Percentiles rank a stretch among this genome's conserved stretches.
phyloP scores from a whole-genome alignment of 2,329 filamentous ascomycete genomes.

The Nakataea oryzae region DNA sequence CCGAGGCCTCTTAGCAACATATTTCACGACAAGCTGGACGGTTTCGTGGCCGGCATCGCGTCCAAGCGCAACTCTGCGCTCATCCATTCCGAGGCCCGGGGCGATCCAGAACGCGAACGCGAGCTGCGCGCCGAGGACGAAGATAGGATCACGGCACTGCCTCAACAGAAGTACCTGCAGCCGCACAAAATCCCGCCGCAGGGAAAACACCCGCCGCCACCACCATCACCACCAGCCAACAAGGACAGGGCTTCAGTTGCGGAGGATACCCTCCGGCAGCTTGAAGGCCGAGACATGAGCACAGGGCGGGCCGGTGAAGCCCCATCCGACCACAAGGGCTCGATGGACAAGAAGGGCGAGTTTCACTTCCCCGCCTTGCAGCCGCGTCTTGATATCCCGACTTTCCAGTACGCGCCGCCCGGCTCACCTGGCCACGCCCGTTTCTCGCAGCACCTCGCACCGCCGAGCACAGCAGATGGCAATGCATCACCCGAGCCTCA shows the following conservation, averaged over 20 bases:
- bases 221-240: constrained; percentile 13
- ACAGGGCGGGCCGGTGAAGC: constrained; percentile 16
- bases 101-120: constrained; percentile 67
- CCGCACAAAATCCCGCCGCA: constrained; percentile 29
- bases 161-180: constrained; percentile 54
- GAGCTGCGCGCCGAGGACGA: constrained; percentile 74
- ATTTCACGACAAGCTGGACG: constrained; percentile 80
- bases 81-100: constrained; percentile 71
- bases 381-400: constrained; percentile 35
- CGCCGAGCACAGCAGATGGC: constrained; percentile 6
- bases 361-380: constrained; percentile 50
- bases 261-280: constrained; percentile 35
- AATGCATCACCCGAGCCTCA: constrained; percentile 8
- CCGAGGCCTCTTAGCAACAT: constrained; percentile 60
- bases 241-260: constrained; percentile 14
- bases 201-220: constrained; percentile 18
- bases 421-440: constrained; percentile 27
- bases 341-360: constrained; percentile 16
- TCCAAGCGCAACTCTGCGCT: constrained; percentile 77
- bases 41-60: constrained; percentile 77
- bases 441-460: constrained; percentile 16
- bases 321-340: constrained; percentile 28
- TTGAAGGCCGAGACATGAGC: constrained; percentile 34
- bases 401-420: constrained; percentile 49
- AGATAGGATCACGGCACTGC: constrained; percentile 74